These are phyloP conservation scores for Paecilomyces sp. DNA, from an alignment of 2,329 filamentous ascomycete species.

Conservation along the genomic window DNA sequence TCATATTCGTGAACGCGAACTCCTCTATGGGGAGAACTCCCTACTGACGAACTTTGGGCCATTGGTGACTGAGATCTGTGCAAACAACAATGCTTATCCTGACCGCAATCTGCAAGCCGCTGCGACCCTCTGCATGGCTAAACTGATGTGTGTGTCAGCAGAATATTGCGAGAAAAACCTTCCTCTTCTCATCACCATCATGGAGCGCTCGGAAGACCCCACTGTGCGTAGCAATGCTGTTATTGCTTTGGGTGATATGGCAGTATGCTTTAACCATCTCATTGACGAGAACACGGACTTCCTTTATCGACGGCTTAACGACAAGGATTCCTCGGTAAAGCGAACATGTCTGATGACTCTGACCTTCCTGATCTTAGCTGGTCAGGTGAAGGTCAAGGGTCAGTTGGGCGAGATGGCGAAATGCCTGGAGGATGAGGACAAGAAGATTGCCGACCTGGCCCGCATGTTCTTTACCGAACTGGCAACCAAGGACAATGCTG, in stretches of 20 bases:
- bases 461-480: slow-evolving; percentile 98
- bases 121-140: slow-evolving; percentile 88
- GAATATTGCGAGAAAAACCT: slow-evolving; percentile 95
- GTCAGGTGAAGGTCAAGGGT: slow-evolving; percentile 98
- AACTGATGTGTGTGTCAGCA: slow-evolving; percentile 96
- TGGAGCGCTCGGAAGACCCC: slow-evolving; percentile 87
- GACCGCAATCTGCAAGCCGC: slow-evolving; percentile 88
- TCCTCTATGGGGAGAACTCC: slow-evolving; percentile 75
- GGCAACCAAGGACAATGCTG: slow-evolving; percentile 95
- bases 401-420: slow-evolving; percentile 99
- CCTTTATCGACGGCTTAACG: slow-evolving; percentile 85
- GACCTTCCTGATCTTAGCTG: slow-evolving; percentile 92
- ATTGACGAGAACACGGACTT: slow-evolving; percentile 99
- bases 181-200: slow-evolving; percentile 90
- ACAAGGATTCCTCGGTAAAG: slow-evolving; percentile 83
- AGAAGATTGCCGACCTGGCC: slow-evolving; percentile 84
- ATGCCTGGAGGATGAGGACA: slow-evolving; percentile 93
- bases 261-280: slow-evolving; percentile 97
- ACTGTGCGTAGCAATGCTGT: slow-evolving; percentile 94
- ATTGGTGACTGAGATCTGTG: slow-evolving; percentile 85
- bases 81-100: slow-evolving; percentile 85
- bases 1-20: slow-evolving; percentile 75
- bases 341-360: slow-evolving; percentile 97
- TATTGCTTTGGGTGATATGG: slow-evolving; percentile 96
- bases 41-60: slow-evolving; percentile 87